These are phyloP conservation scores for Acer yangbiense DNA, from an alignment of 345 rosid species.

Conservation along the genomic window DNA sequence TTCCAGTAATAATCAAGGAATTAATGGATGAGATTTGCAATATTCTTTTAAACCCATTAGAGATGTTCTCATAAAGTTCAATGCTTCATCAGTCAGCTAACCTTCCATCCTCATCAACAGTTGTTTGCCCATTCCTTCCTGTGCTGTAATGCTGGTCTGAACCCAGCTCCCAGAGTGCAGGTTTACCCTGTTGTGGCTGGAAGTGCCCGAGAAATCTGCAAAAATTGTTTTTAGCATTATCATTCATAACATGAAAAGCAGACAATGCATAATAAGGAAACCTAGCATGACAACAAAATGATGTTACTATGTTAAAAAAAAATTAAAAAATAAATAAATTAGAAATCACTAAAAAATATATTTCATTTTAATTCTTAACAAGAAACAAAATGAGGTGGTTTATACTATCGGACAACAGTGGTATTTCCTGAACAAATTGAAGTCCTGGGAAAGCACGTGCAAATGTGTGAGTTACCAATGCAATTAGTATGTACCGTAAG, in stretches of 20 bases:
- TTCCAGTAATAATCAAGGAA: constrained; percentile 5
- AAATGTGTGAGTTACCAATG: background rate
- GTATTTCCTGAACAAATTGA: background rate
- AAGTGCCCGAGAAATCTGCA: constrained; percentile 91
- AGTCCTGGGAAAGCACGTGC: background rate
- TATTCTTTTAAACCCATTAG: background rate
- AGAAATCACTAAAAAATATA: background rate
- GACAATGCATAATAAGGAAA: constrained; percentile 2
- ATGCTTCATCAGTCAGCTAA: constrained; percentile 30
- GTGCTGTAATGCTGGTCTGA: constrained; percentile 52
- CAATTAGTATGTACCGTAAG: background rate
- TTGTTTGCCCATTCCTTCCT: constrained; percentile 63
- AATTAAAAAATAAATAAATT: too few species aligned
- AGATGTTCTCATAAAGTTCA: background rate
- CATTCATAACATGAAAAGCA: constrained; percentile 8
- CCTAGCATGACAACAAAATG: background rate
- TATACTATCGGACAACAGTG: background rate
- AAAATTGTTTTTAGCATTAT: constrained; percentile 17
- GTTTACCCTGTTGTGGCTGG: constrained; percentile 74
- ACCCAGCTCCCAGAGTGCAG: constrained; percentile 81
- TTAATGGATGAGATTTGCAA: background rate
- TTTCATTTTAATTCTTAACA: background rate
- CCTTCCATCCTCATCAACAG: constrained; percentile 67
- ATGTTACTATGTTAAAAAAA: background rate
- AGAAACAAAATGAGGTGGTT: background rate